Conservation (phyloP, 148 eudicot genomes). For the Selenicereus undatus region DNA sequence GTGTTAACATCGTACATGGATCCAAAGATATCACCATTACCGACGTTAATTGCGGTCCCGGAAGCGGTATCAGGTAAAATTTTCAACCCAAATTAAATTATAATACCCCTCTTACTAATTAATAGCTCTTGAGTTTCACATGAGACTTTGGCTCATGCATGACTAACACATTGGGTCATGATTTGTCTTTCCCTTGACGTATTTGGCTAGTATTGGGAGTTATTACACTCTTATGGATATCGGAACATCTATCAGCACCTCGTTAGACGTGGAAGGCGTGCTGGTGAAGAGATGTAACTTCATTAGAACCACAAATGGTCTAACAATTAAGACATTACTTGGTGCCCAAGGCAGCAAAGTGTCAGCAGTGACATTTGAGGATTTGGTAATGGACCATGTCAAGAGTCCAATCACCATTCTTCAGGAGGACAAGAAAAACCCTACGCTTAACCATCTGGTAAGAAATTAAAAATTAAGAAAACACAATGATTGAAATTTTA, state of each 20-base stretch:
- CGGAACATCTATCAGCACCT: conserved; percentile 23
- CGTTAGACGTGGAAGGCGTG: conserved; percentile 25
- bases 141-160: no score
- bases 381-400: conserved; percentile 40
- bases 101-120: no score
- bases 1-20: conserved; percentile 47
- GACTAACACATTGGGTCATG: no score
- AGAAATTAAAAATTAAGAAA: not conserved
- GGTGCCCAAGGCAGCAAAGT: conserved; percentile 28
- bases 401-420: conserved; percentile 41
- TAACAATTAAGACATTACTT: conserved; percentile 45
- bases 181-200: not conserved
- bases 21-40: conserved; percentile 31
- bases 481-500: not conserved
- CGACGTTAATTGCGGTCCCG: conserved; percentile 50
- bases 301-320: conserved; percentile 35
- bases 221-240: conserved; percentile 4
- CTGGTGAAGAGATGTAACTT: conserved; percentile 35
- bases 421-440: conserved; percentile 25
- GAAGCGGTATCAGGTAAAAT: conserved; percentile 56
- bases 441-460: conserved; percentile 7
- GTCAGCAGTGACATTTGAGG: conserved; percentile 32
- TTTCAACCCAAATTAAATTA: not conserved
- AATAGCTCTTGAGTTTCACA: no score
- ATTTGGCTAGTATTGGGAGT: conserved; percentile 42